phyloP scores from a whole-genome alignment of 169 alveolate genomes.

The Babesia caballi region DNA sequence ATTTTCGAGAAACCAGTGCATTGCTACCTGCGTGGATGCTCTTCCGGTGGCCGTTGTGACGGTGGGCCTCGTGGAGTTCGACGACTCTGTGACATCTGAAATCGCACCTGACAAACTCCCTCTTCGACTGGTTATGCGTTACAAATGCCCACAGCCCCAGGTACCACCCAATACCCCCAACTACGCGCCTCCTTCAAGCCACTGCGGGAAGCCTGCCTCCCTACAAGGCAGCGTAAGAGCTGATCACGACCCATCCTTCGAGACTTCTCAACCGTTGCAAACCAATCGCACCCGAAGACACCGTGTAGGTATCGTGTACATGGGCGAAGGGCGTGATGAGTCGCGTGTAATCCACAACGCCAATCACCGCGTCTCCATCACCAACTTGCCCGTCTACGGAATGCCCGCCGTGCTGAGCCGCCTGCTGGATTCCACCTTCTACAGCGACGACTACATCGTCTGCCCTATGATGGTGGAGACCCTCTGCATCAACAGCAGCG shows the following conservation, averaged over 20 bases:
- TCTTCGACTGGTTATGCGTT: no score
- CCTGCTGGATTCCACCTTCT: not conserved
- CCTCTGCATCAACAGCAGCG: constrained; percentile 11
- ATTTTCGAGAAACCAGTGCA: not conserved
- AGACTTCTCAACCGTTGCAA: not conserved
- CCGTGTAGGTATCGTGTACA: not conserved
- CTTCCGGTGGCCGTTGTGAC: not conserved
- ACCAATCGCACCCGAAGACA: not conserved
- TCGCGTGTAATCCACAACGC: no score
- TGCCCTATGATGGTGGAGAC: constrained; percentile 16
- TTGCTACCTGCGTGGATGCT: not conserved
- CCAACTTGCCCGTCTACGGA: not conserved
- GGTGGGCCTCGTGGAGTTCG: constrained; percentile 8
- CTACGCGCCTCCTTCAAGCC: no score
- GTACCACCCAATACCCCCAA: no score
- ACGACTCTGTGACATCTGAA: not conserved
- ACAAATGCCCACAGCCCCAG: no score
- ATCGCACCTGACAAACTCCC: no score
- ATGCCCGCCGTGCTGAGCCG: not conserved
- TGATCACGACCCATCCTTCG: no score
- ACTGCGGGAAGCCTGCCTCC: no score
- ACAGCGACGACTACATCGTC: not conserved
- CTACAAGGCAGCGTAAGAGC: no score
- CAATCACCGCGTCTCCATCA: not conserved
- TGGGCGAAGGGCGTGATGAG: not conserved